phyloP scores from a whole-genome alignment of 768 basidiomycete genomes.

The Lactifluus pinguis region DNA sequence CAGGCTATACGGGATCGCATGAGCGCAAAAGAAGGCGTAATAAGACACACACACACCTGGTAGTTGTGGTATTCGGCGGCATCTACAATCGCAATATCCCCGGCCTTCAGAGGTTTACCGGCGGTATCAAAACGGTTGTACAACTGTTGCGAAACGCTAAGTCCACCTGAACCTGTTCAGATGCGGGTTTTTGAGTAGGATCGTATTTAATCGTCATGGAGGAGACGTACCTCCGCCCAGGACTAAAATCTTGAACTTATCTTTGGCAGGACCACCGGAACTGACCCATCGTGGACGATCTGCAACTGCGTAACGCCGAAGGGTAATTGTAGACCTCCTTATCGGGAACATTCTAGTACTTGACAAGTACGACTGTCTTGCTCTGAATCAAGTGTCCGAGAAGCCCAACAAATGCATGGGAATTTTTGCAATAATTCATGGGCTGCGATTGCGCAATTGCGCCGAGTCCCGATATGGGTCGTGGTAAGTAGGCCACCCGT shows the following conservation, averaged over 20 bases:
- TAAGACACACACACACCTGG: constrained; percentile 38
- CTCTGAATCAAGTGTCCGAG: too few species aligned
- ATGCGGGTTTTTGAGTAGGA: neutral
- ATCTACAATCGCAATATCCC: constrained; percentile 84
- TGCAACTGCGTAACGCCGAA: neutral
- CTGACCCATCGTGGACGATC: constrained; percentile 26
- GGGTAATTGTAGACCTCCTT: constrained; percentile 8
- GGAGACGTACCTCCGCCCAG: constrained; percentile 75
- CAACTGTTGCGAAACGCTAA: constrained; percentile 82
- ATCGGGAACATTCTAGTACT: constrained; percentile 4
- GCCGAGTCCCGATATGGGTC: too few species aligned
- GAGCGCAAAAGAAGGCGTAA: neutral
- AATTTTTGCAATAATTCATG: neutral
- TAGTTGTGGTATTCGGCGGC: constrained; percentile 78
- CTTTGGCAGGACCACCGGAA: constrained; percentile 31
- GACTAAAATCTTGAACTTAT: constrained; percentile 76
- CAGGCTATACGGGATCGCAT: constrained; percentile 48
- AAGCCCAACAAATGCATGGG: neutral
- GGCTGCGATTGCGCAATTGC: too few species aligned
- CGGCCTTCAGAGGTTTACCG: constrained; percentile 54
- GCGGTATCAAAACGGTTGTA: constrained; percentile 68
- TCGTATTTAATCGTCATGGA: constrained; percentile 1
- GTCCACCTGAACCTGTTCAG: constrained; percentile 62
- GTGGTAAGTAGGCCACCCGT: too few species aligned
- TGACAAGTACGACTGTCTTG: too few species aligned